Evolutionary conservation across 2,329 filamentous ascomycete genomes (phyloP), one percentile per base, ranked within the genome.

Genomic region (Phaeophleospora eucalypticola): DNA sequence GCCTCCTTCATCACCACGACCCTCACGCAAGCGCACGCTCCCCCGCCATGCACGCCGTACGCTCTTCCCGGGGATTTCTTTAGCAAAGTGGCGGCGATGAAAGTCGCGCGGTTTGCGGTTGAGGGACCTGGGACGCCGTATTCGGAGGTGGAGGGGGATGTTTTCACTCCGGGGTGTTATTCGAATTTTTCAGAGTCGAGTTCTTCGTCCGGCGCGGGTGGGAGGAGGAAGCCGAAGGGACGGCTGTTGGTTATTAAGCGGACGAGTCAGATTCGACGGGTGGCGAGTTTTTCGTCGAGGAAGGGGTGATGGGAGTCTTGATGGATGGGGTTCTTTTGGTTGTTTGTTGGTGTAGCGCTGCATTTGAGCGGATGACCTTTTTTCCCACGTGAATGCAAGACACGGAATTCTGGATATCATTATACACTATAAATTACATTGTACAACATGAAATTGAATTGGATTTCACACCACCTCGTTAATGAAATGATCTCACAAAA

Each of bases 1-100:
- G 39, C 46, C 2, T 29, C 27, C 17, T 54, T 54, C 32, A 45
- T 51, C 24, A 41, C 47, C 9, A 48, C 12, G 24, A 12, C 24
- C 7, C 12, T 6, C 12, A 29, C 6, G 24, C 24, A 29, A 29
- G 24, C 6, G 12, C 24, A 29, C 7, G 7, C 24, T 29, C 7
- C 12, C 12, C 7, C 24, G 24, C 24, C 24, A 12, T 7, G 7
- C 7, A 29, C 12, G 24, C 7, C 6, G 24, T 29, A 29, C 12
- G 24, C 24, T 29, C 24, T 29, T 6, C 24, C 24, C 7, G 12
- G 7, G 24, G 24, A 29, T 29, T 6, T 12, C 24, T 29, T 29
- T 12, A 29, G 24, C 12, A 29, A 29, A 29, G 24, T 7, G 24
- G 7, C 24, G 24, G 24, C 24, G 24, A 29, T 29, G 24, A 29